Base-by-base conservation (phyloP, 2,329 filamentous ascomycete species). In the Fusarium brevicatenulatum region DNA sequence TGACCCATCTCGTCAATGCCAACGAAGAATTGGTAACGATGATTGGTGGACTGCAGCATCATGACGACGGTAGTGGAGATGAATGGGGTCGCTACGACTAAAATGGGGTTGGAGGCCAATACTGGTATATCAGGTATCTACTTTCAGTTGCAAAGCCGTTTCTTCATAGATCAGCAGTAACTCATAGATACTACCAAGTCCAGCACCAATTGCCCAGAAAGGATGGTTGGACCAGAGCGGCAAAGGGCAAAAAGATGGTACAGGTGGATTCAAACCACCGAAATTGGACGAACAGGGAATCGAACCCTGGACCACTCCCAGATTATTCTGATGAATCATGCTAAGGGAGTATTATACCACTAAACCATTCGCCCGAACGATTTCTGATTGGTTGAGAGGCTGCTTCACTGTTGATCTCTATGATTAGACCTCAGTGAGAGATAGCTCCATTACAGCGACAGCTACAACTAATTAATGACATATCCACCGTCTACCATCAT, bases 401-500 rank as follows among this genome's bases (percentile, higher is more conserved):
- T 2, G 1, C 2, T 0, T 21, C 2, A 0, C 3, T 16, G 0
- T 18, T 12, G 0, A 0, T 1, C 0, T 0, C 2, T 28, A 53
- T 36, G 0, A 11, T 16, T 6, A 5, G 4, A 37, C 5, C 1
- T 32, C 12, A 6, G 12, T 32, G 11, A 23, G 25, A 25, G 30
- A 36, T 9, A 7, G 7, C 9, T 40, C 2, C 5, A n/a, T 13
- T 16, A 25, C 10, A 28, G 19, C 19, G 1, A 18, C 10, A 28
- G 19, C 13, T 54, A n/a, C 18, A 21, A 15, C 63, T 66, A 85
- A 60, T 84, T 84, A n/a, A 87, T 86, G 5, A 83, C 82, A 75
- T 88, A 88, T 5, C 86, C 86, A 12, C 86, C 86, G 70, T 88
- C 86, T 1, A 88, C 86, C 2, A 87, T 83, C 70, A 88, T 75